Conservation (phyloP, 805 yeast species). For the Sporopachydermia lactativora region DNA sequence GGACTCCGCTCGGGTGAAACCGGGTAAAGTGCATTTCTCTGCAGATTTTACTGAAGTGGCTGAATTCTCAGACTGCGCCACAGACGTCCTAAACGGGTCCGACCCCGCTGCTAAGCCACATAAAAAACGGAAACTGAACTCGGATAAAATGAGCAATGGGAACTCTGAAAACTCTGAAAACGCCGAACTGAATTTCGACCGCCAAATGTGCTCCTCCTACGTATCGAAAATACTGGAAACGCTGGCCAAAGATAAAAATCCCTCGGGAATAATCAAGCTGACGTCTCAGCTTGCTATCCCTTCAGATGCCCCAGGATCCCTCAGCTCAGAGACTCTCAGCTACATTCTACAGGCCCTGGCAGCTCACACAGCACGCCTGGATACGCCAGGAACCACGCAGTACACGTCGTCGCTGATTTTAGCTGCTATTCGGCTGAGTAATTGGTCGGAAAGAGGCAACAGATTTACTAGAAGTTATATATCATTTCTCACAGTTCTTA, state of each 20-base stretch:
- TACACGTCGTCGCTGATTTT: constrained; percentile 36
- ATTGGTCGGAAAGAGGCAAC: constrained; percentile 41
- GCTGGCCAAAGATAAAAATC: neutral
- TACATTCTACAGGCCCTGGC: constrained; percentile 44
- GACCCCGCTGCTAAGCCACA: too few species aligned
- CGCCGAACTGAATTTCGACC: neutral
- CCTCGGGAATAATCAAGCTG: constrained; percentile 15
- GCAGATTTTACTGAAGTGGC: too few species aligned
- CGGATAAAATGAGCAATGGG: too few species aligned
- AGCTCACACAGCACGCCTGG: constrained; percentile 54
- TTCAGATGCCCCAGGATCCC: constrained; percentile 33
- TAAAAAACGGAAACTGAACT: too few species aligned
- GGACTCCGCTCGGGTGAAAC: too few species aligned
- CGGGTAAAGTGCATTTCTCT: too few species aligned
- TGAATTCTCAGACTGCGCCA: too few species aligned
- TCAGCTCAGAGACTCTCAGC: constrained; percentile 36
- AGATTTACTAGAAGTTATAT: constrained; percentile 40
- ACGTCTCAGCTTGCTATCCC: constrained; percentile 48
- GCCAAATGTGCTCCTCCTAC: neutral
- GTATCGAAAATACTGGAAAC: neutral
- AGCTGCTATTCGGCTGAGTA: constrained; percentile 42
- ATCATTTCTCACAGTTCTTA: constrained; percentile 61
- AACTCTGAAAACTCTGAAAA: too few species aligned
- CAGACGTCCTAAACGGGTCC: too few species aligned
- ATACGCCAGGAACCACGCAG: constrained; percentile 24